A percentile compares a stretch with the other conserved stretches of the same genome.
phyloP scores from a whole-genome alignment of 176 grass and related monocot species.

The Rhynchospora pubera region DNA sequence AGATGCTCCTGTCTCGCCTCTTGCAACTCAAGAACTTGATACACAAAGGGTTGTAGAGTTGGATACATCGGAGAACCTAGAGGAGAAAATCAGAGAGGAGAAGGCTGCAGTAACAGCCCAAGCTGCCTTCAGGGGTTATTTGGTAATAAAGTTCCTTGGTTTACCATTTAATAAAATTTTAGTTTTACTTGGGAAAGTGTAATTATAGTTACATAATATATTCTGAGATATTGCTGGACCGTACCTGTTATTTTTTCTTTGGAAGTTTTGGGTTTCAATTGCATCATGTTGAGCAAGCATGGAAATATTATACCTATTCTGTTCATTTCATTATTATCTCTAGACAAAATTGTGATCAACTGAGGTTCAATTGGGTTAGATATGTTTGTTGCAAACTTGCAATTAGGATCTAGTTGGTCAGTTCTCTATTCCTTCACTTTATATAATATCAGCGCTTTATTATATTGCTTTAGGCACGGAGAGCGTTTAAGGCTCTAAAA shows the following conservation, averaged over 20 bases:
- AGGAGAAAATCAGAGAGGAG: constrained; percentile 44
- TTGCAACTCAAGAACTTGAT: constrained; percentile 29
- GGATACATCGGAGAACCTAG: constrained; percentile 25
- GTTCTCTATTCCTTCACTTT: not conserved
- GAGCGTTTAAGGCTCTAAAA: constrained; percentile 77
- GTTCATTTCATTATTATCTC: not conserved
- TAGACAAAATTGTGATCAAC: not conserved
- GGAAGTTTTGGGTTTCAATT: not conserved
- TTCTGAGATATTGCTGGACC: not conserved
- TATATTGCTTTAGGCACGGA: constrained; percentile 58
- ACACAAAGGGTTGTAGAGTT: constrained; percentile 26
- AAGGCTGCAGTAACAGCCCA: constrained; percentile 81
- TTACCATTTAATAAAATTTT: not conserved
- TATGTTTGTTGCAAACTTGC: not conserved
- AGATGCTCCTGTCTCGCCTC: not conserved
- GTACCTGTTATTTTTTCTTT: not conserved
- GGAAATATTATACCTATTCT: not conserved
- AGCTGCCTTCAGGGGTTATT: constrained; percentile 89
- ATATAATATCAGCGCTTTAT: not conserved
- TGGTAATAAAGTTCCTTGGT: constrained; percentile 36
- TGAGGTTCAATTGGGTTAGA: not conserved
- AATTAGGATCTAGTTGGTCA: not conserved
- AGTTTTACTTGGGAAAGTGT: not conserved
- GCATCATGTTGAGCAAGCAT: not conserved
- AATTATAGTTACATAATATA: not conserved